Percentiles rank a stretch among this genome's conserved stretches.
phyloP scores from a whole-genome alignment of 2,329 filamentous ascomycete species.

The Aureobasidium vineae region DNA sequence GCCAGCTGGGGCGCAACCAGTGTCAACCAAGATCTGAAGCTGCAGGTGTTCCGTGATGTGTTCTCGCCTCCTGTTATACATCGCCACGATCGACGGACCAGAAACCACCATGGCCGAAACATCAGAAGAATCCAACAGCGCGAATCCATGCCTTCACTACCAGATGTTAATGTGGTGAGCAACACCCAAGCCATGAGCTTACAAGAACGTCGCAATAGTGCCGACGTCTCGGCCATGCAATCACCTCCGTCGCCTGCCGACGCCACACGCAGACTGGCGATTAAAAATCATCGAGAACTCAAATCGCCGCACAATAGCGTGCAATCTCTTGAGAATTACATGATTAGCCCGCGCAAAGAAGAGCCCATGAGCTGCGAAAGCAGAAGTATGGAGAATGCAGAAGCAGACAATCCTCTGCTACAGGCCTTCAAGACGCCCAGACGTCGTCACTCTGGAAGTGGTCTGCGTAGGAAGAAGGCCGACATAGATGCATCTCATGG shows the following conservation, averaged over 20 bases:
- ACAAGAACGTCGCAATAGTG: constrained; percentile 41
- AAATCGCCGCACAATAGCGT: constrained; percentile 19
- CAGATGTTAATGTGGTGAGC: not conserved
- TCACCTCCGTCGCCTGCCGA: constrained; percentile 35
- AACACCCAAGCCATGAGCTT: constrained; percentile 5
- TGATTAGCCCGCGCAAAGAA: constrained; percentile 5
- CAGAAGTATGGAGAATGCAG: constrained; percentile 24
- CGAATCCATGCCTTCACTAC: constrained; percentile 23
- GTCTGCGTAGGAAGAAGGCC: constrained; percentile 67
- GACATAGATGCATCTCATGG: constrained; percentile 67
- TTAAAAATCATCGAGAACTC: constrained; percentile 37
- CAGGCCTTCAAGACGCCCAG: constrained; percentile 38
- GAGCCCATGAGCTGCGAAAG: constrained; percentile 4
- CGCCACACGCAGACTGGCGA: constrained; percentile 44
- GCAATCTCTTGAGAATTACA: constrained; percentile 19
- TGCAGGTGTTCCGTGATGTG: constrained; percentile 89
- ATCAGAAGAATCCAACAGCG: constrained; percentile 34
- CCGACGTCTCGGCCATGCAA: constrained; percentile 38
- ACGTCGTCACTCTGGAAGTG: constrained; percentile 83
- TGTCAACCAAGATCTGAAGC: constrained; percentile 81
- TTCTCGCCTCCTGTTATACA: constrained; percentile 82
- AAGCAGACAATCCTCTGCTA: constrained; percentile 19
- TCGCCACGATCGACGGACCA: constrained; percentile 70
- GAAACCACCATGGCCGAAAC: constrained; percentile 64
- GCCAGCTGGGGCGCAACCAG: constrained; percentile 84